Conservation (phyloP, 495 filamentous ascomycete genomes). For the Parathielavia hyrcaniae region DNA sequence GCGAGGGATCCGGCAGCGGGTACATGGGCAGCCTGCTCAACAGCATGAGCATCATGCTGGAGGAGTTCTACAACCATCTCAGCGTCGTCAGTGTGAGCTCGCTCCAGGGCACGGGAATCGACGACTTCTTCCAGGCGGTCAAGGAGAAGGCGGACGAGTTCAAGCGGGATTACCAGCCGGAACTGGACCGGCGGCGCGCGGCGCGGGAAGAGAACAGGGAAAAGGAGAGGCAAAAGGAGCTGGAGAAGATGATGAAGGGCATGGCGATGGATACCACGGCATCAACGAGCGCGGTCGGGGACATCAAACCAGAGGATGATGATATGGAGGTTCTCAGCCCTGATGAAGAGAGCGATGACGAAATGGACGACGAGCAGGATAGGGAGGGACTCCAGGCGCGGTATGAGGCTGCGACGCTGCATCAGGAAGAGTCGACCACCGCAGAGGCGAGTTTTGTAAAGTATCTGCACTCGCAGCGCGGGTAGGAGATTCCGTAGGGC, state of each 20-base stretch:
- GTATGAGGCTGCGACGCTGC: slow-evolving; percentile 54
- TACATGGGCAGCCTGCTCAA: slow-evolving; percentile 97
- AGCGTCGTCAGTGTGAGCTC: slow-evolving; percentile 88
- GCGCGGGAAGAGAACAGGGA: slow-evolving; percentile 69
- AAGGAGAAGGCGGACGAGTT: slow-evolving; percentile 84
- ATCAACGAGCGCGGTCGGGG: slow-evolving; percentile 29
- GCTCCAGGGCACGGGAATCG: slow-evolving; percentile 85
- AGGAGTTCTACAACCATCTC: slow-evolving; percentile 93
- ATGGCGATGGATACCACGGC: slow-evolving; percentile 60
- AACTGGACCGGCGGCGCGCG: slow-evolving; percentile 70
- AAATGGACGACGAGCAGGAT: slow-evolving; percentile 46
- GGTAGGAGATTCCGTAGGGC: not conserved
- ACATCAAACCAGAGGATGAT: slow-evolving; percentile 53
- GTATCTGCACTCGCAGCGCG: slow-evolving; percentile 45
- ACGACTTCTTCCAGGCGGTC: slow-evolving; percentile 88
- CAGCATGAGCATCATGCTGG: slow-evolving; percentile 94
- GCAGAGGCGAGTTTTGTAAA: slow-evolving; percentile 56
- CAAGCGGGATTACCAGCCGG: slow-evolving; percentile 82
- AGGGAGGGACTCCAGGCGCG: slow-evolving; percentile 56
- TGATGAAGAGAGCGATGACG: slow-evolving; percentile 44
- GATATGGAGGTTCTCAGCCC: slow-evolving; percentile 43
- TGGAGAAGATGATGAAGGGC: slow-evolving; percentile 89
- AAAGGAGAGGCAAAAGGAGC: slow-evolving; percentile 64
- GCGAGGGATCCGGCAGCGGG: slow-evolving; percentile 66
- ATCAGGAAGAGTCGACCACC: slow-evolving; percentile 40